Evolutionary conservation across 139 green algal species (phyloP).

Genomic region (Monoraphidium neglectum): DNA sequence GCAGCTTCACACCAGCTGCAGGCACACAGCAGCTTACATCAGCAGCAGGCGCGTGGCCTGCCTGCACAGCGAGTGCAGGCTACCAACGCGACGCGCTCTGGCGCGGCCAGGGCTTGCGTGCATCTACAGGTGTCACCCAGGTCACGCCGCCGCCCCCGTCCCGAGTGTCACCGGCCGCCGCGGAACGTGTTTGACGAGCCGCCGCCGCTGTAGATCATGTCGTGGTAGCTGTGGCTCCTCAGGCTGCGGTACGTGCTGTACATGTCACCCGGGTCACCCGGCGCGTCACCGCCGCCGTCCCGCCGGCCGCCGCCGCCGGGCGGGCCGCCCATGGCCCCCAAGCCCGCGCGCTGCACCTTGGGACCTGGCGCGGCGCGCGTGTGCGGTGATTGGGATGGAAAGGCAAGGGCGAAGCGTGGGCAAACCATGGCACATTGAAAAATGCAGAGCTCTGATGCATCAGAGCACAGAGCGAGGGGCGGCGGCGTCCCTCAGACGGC

Average conservation of each 20-base stretch:
- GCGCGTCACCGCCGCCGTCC: too few species aligned
- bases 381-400: neutral
- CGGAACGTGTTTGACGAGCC: slow-evolving; percentile 11
- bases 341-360: neutral
- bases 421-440: neutral
- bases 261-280: slow-evolving; percentile 36
- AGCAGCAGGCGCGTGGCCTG: too few species aligned
- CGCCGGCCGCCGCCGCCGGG: slow-evolving; percentile 8
- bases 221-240: slow-evolving; percentile 53
- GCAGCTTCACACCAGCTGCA: too few species aligned
- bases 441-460: too few species aligned
- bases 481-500: too few species aligned
- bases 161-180: slow-evolving; percentile 1
- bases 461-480: too few species aligned
- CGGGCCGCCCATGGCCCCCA: slow-evolving; percentile 10
- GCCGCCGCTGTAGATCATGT: slow-evolving; percentile 48
- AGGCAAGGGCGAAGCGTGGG: neutral
- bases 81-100: too few species aligned
- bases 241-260: slow-evolving; percentile 52
- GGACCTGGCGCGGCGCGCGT: neutral
- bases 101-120: too few species aligned
- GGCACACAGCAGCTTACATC: too few species aligned
- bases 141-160: too few species aligned
- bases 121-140: too few species aligned
- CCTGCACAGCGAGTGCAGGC: too few species aligned